Base-by-base conservation (phyloP, 352 stramenopile genomes). In the Phytopythium sindhum region DNA sequence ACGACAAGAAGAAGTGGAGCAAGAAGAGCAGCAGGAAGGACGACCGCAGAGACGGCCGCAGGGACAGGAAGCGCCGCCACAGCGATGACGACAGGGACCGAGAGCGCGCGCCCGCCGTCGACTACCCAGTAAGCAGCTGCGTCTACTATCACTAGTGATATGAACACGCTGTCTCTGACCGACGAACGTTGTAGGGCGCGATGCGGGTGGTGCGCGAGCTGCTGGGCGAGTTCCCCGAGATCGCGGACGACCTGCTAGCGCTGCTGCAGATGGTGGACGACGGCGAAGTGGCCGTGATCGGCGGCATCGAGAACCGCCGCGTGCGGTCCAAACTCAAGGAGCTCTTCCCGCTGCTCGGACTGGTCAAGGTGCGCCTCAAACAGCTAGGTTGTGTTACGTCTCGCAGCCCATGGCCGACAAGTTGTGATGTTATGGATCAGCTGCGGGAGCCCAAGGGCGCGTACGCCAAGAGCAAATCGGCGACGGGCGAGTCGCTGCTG, bases 181-280 rank as follows among this genome's bases (percentile, higher is more conserved):
- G 29, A 26, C 19, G 23, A 29, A 37, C 39, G 39, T n/a, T 44
- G 4, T 21, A 86, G 57, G 57, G 60, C 57, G 87, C 85, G 28
- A 66, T 82, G 44, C 61, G 60, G 5, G 74, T 88, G 26, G 76
- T 91, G 60, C 66, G 75, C 3, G 69, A 76, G 55, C 63, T 96
- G 66, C 70, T 93, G 56, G 61, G 56, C 9, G 81, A 90, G 64
- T 92, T 87, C 61, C 84, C 87, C 4, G 73, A 79, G 56, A 75
- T 96, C 37, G 69, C 74, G 23, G 68, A 63, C 23, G 87, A 96
- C 23, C 73, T 96, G 37, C 53, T 92, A 23, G 55, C 37, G 28
- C 65, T 96, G 39, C 63, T 96, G 29, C 84, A 92, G 68, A 88
- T 89, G 81, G 53, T 96, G 56, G 80, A 94, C 57, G 72, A 88